Percentiles rank a stretch among this genome's conserved stretches.
These are phyloP conservation scores for Odontarrhena argentea DNA, from an alignment of 345 rosid species.

Conservation along the genomic window DNA sequence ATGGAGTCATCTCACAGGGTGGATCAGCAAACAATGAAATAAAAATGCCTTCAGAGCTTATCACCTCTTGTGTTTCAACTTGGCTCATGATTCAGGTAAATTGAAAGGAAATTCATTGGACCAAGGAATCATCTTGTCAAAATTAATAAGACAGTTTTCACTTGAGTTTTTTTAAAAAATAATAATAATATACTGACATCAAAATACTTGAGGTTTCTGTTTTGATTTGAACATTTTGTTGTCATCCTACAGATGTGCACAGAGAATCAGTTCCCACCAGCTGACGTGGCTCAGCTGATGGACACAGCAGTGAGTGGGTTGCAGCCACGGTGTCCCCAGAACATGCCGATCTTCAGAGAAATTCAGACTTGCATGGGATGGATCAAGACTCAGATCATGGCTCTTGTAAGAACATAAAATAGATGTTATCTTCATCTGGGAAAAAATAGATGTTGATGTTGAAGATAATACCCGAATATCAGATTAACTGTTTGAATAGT, in stretches of 20 bases:
- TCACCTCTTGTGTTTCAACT: constrained; percentile 79
- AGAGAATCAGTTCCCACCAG: constrained; percentile 78
- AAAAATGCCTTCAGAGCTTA: constrained; percentile 69
- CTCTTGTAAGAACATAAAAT: constrained; percentile 60
- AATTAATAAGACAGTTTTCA: not conserved
- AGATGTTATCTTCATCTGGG: not conserved
- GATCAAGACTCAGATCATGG: constrained; percentile 85
- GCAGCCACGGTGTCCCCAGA: constrained; percentile 79
- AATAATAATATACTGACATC: not conserved
- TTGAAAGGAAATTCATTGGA: constrained; percentile 2
- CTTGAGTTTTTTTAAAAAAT: not conserved
- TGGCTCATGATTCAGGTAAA: constrained; percentile 86
- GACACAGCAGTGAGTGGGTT: constrained; percentile 77
- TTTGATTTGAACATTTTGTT: not conserved
- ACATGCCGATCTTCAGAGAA: constrained; percentile 76
- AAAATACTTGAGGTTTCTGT: not conserved
- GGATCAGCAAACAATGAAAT: constrained; percentile 41
- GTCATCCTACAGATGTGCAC: constrained; percentile 62
- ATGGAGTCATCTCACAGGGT: constrained; percentile 38
- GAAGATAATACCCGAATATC: not conserved
- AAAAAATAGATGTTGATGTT: not conserved
- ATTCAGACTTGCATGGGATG: constrained; percentile 90
- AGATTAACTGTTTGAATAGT: constrained; percentile 13
- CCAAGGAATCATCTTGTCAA: not conserved
- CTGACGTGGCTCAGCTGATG: constrained; percentile 84